These are phyloP conservation scores for Ceratobasidium sp. DNA, from an alignment of 1,284 basidiomycete species.

Conservation along the genomic window DNA sequence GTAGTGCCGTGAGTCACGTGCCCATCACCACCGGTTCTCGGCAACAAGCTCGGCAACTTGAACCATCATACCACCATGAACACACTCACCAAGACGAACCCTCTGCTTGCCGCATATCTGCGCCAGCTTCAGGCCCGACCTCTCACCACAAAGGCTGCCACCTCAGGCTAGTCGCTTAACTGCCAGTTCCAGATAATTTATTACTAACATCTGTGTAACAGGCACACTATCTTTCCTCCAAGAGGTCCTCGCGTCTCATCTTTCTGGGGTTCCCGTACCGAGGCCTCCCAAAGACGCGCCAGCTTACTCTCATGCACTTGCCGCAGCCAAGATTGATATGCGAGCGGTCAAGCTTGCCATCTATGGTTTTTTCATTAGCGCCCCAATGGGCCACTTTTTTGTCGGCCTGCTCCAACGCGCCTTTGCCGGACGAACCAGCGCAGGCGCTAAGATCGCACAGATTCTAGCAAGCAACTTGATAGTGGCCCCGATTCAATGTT, in stretches of 20 bases:
- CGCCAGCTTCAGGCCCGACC: constrained; percentile 67
- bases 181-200: neutral
- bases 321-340: constrained; percentile 63
- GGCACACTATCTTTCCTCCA: constrained; percentile 76
- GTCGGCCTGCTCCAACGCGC: constrained; percentile 73
- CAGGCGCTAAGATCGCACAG: constrained; percentile 71
- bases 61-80: constrained; percentile 20
- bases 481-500: constrained; percentile 76
- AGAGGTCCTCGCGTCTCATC: constrained; percentile 76
- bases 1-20: neutral
- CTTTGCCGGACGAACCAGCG: constrained; percentile 77
- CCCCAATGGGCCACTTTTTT: constrained; percentile 79
- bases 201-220: constrained; percentile 48
- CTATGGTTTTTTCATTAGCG: constrained; percentile 85
- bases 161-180: constrained; percentile 59
- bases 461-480: constrained; percentile 80
- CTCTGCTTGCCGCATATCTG: constrained; percentile 65
- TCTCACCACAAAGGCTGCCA: constrained; percentile 75
- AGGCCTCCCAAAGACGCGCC: constrained; percentile 64
- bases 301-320: constrained; percentile 60
- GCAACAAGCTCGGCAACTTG: constrained; percentile 4
- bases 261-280: constrained; percentile 64
- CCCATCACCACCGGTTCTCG: constrained; percentile 2
- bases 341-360: constrained; percentile 81
- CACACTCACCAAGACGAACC: constrained; percentile 39